A percentile compares a stretch with the other conserved stretches of the same genome.
These are phyloP conservation scores for Leishmania tropica DNA, from an alignment of 208 protist genomes.

Conservation along the genomic window DNA sequence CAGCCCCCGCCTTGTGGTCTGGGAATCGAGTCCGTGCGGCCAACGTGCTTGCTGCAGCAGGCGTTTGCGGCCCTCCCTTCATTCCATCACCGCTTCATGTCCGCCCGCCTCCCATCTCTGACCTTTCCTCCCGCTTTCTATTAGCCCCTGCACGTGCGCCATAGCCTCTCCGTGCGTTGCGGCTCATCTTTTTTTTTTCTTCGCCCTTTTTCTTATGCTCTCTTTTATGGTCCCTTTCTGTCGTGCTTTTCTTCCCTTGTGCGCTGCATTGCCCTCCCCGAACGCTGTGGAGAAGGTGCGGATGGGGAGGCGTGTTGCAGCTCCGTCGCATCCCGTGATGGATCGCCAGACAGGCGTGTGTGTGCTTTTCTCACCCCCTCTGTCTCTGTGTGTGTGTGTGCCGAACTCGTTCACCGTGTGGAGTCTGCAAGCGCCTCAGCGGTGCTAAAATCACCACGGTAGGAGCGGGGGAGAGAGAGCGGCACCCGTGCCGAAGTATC, in stretches of 20 bases:
- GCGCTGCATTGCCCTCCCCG: neutral
- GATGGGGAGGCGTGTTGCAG: neutral
- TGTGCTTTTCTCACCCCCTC: neutral
- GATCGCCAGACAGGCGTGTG: neutral
- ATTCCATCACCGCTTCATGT: neutral
- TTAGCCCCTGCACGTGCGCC: neutral
- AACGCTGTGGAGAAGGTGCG: neutral
- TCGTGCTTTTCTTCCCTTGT: neutral
- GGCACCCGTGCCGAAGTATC: no score
- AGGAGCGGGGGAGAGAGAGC: no score
- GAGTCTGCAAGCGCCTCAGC: neutral
- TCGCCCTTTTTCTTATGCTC: neutral
- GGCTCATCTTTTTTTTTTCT: neutral
- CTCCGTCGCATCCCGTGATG: neutral
- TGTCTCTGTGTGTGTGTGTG: neutral
- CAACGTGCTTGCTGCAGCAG: neutral
- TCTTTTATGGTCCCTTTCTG: neutral
- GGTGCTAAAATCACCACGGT: neutral
- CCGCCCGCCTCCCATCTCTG: neutral
- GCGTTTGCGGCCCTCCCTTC: neutral
- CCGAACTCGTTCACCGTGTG: neutral
- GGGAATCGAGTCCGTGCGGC: neutral
- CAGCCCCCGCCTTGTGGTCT: neutral
- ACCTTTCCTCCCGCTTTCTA: neutral
- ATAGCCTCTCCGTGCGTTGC: neutral